A percentile compares a stretch with the other conserved stretches of the same genome.
phyloP scores from a whole-genome alignment of 176 grass and related monocot genomes.

The Bothriochloa decipiens region DNA sequence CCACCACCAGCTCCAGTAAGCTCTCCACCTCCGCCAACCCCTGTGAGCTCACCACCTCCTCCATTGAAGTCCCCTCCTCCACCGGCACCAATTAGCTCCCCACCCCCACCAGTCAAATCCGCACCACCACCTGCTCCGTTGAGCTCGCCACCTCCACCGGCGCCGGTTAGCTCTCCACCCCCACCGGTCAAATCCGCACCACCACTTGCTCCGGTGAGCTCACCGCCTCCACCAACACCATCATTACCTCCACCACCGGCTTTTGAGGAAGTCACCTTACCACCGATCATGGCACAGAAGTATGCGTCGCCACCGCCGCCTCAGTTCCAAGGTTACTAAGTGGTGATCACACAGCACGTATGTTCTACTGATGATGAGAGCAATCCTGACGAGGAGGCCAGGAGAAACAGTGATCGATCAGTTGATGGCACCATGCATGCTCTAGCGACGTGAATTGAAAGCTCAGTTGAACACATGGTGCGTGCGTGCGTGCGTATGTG shows the following conservation, averaged over 20 bases:
- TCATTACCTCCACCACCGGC: slow-evolving; percentile 20
- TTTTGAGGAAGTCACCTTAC: slow-evolving; percentile 27
- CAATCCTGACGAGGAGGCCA: background rate
- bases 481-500: background rate
- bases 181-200: too few species aligned
- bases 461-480: slow-evolving; percentile 20
- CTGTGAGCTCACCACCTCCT: slow-evolving; percentile 7
- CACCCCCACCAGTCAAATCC: background rate
- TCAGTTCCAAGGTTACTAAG: slow-evolving; percentile 57
- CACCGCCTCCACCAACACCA: background rate
- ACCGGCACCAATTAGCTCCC: background rate
- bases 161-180: background rate
- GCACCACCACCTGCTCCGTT: background rate
- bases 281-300: slow-evolving; percentile 26
- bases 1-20: background rate
- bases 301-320: slow-evolving; percentile 52
- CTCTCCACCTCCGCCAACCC: background rate
- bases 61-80: background rate
- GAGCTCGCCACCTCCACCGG: background rate
- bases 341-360: too few species aligned
- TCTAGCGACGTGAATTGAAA: slow-evolving; percentile 10
- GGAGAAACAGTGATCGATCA: background rate
- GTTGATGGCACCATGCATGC: background rate
- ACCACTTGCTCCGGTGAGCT: background rate
- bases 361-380: background rate